These are phyloP conservation scores for Hypoxylon rickii DNA, from an alignment of 495 filamentous ascomycete species.

Conservation along the genomic window DNA sequence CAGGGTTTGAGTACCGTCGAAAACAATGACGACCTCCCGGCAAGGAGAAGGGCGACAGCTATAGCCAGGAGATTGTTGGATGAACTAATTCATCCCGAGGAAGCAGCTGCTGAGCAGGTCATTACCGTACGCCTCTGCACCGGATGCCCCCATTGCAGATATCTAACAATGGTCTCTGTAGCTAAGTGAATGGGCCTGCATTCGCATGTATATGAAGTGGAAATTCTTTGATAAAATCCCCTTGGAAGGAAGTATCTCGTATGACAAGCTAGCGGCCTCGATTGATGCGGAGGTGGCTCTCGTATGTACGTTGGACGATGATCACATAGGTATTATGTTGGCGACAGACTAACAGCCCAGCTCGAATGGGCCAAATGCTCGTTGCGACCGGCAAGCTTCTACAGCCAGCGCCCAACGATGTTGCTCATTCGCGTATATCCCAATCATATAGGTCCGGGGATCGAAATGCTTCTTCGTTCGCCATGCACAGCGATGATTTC, in stretches of 20 bases:
- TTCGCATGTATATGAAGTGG: conserved; percentile 43
- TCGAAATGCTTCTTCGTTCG: conserved; percentile 37
- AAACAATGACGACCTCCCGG: background rate
- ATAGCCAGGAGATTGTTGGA: conserved; percentile 2
- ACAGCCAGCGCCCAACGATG: conserved; percentile 11
- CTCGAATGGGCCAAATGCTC: conserved; percentile 40
- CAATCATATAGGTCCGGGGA: conserved; percentile 22
- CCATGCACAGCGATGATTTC: conserved; percentile 33
- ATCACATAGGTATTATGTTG: too few relatives aligned
- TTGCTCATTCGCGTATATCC: conserved; percentile 41
- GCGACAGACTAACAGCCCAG: conserved; percentile 14
- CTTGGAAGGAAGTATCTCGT: conserved; percentile 25
- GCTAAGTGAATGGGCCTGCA: conserved; percentile 20
- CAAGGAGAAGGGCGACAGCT: background rate
- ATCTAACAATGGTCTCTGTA: background rate
- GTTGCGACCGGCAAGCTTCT: conserved; percentile 37
- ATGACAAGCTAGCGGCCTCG: conserved; percentile 31
- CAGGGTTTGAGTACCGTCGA: background rate
- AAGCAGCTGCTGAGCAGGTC: background rate
- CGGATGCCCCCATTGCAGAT: background rate
- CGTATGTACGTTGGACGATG: conserved; percentile 20
- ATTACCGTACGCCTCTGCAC: background rate
- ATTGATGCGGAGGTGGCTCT: conserved; percentile 35
- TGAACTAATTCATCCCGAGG: conserved; percentile 9
- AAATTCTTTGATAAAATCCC: conserved; percentile 43